A percentile compares a stretch with the other conserved stretches of the same genome.
These are phyloP conservation scores for Solanum neorickii DNA, from an alignment of 257 asterid species.

Conservation along the genomic window DNA sequence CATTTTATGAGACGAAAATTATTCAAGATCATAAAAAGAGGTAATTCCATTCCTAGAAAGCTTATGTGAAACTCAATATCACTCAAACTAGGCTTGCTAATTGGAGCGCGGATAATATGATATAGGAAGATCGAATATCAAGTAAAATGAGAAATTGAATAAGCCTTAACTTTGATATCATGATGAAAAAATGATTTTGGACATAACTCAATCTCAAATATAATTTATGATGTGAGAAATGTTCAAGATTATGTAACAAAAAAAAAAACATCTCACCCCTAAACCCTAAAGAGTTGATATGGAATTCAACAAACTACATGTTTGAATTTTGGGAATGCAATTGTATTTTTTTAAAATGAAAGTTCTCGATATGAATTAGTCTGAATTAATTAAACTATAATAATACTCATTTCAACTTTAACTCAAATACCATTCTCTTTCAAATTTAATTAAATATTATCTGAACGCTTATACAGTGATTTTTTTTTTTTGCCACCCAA, in stretches of 20 bases:
- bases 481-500: background rate
- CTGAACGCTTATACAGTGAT: background rate
- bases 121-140: background rate
- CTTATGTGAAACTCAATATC: background rate
- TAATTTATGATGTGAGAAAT: background rate
- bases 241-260: background rate
- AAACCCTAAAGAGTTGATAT: background rate
- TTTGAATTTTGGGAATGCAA: background rate
- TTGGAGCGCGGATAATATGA: background rate
- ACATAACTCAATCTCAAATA: background rate
- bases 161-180: background rate
- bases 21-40: background rate
- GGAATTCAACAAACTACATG: background rate
- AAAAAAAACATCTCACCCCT: background rate
- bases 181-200: background rate
- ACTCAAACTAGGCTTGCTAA: background rate
- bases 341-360: background rate
- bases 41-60: background rate
- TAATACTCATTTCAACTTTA: background rate
- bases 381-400: background rate
- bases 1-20: background rate
- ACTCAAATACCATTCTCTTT: background rate
- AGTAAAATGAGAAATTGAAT: background rate
- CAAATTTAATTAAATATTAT: background rate
- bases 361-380: background rate